These are phyloP conservation scores for Prototheca cutis DNA, from an alignment of 163 green algal genomes.

Conservation along the genomic window DNA sequence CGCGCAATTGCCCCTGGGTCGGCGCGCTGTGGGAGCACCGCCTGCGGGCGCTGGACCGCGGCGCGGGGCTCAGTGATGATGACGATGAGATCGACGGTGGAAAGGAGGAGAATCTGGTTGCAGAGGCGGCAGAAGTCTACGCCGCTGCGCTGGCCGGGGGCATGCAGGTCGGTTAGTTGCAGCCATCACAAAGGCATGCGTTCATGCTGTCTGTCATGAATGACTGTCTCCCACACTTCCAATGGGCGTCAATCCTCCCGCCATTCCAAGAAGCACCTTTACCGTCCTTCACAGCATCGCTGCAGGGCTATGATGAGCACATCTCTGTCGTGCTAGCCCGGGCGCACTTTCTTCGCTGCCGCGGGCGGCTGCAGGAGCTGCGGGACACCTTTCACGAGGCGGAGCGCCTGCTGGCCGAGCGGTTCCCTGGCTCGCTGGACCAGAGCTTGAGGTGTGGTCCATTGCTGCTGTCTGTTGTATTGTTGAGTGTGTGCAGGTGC, in stretches of 20 bases:
- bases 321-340: constrained; percentile 57
- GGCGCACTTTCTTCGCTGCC: constrained; percentile 44
- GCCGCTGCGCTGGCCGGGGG: too few species aligned
- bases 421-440: constrained; percentile 12
- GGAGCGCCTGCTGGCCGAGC: constrained; percentile 1
- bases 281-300: not conserved
- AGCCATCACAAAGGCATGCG: too few species aligned
- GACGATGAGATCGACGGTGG: too few species aligned
- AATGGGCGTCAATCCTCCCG: too few species aligned
- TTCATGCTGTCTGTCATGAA: too few species aligned
- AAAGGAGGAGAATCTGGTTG: too few species aligned
- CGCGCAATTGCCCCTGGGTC: constrained; percentile 83
- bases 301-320: constrained; percentile 57
- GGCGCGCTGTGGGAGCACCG: constrained; percentile 57
- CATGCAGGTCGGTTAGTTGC: too few species aligned
- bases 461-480: constrained; percentile 1
- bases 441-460: constrained; percentile 7
- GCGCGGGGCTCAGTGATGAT: too few species aligned
- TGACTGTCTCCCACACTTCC: too few species aligned
- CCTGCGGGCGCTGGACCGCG: constrained; percentile 47
- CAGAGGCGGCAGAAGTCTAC: too few species aligned
- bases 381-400: constrained; percentile 6
- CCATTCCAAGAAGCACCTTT: too few species aligned
- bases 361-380: not conserved
- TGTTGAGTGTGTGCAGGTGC: too few species aligned